phyloP scores from a whole-genome alignment of 805 yeast species.

The Starmerella sp. region DNA sequence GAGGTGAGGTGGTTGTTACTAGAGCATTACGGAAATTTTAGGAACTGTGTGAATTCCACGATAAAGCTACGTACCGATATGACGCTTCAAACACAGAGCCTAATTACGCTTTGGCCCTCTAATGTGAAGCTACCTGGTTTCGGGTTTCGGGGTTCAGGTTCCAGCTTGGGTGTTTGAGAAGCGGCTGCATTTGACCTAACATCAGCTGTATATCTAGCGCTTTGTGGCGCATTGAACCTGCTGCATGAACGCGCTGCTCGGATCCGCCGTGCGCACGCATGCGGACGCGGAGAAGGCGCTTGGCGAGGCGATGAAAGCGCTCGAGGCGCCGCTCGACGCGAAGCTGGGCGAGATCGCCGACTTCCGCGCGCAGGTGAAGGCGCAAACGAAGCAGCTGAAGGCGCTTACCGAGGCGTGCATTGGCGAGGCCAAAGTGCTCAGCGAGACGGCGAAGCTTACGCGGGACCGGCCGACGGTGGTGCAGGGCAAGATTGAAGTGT shows the following conservation, averaged over 20 bases:
- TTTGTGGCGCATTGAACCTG: not conserved
- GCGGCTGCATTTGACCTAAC: not conserved
- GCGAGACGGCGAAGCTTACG: not conserved
- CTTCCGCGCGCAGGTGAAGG: conserved; percentile 13
- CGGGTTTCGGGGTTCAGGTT: not conserved
- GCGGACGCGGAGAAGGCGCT: conserved; percentile 9
- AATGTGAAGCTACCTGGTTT: too few species aligned
- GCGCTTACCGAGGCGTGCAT: conserved; percentile 8
- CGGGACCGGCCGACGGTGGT: conserved; percentile 3
- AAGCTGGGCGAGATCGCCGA: conserved; percentile 23
- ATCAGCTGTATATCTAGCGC: not conserved
- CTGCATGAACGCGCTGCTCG: conserved; percentile 10
- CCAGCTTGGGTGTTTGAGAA: not conserved
- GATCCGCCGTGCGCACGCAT: conserved; percentile 12
- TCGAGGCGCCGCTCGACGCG: conserved; percentile 22
- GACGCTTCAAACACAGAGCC: too few species aligned
- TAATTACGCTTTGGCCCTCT: too few species aligned
- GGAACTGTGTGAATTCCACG: too few species aligned
- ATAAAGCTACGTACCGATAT: too few species aligned
- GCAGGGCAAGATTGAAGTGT: conserved; percentile 41
- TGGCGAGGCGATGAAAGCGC: conserved; percentile 4
- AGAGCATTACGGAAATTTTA: too few species aligned
- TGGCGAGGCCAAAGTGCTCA: not conserved
- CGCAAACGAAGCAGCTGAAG: conserved; percentile 12
- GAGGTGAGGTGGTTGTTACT: too few species aligned